Base-by-base conservation (phyloP, 805 yeast genomes). In the Yamadazyma sp. region DNA sequence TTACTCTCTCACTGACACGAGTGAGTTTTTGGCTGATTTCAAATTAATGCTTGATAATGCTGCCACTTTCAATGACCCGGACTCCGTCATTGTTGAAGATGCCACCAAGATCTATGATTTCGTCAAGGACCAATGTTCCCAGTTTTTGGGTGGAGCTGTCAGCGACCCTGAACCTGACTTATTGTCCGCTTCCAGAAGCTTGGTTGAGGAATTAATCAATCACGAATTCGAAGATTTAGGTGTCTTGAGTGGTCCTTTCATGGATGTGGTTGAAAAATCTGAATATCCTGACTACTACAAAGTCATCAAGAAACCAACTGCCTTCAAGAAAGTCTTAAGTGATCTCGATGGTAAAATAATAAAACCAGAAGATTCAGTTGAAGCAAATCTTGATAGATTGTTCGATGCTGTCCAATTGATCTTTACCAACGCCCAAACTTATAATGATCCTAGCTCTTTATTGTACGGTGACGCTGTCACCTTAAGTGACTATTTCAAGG, bases 251-350 rank as follows among this genome's bases (percentile, higher is more conserved):
- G 83, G 74, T 10, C 85, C 94, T 0, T 89, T 88, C 53, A 55
- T 83, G 63, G 84, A 80, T 21, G 81, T 79, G 36, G 93, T 91
- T 2, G 78, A 79, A 49, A 73, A 72, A 21, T 74, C 75, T 10
- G 76, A 74, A 39, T 82, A 83, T 48, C 95, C 96, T 1, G 95
- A 85, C 49, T 89, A 89, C 62, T 81, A 81, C 59, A 72, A 76
- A 43, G 64, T 84, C 5, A 80, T 91, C 28, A 72, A 76, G 44
- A 65, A 73, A 35, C 95, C 96, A 10, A 83, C 86, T 56, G 76
- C 95, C 1, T 73, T 91, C 48, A 71, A 69, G 33, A 68, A 75
- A 21, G 75, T 91, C 8, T 62, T 70, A 41, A 60, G 61, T 14
- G 73, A 73, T 31, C 52, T 88, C 27, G 73, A 73, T 12, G 58